phyloP scores from a whole-genome alignment of 2,329 filamentous ascomycete genomes.

The Graphilbum fragrans region DNA sequence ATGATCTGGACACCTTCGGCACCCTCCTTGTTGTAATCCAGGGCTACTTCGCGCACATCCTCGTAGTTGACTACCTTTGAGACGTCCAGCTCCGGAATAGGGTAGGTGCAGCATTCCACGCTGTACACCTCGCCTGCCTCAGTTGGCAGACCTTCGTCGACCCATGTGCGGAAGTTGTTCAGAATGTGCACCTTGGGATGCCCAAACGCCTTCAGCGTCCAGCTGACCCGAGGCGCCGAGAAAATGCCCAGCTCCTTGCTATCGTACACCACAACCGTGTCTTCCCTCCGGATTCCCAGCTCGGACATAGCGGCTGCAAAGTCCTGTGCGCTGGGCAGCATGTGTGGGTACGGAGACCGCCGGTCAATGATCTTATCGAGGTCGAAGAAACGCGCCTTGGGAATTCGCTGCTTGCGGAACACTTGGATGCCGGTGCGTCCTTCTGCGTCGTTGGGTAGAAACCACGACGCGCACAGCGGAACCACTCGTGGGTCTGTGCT shows the following conservation, averaged over 20 bases:
- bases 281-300: slow-evolving; percentile 75
- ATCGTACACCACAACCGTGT: slow-evolving; percentile 91
- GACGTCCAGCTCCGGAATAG: slow-evolving; percentile 46
- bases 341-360: slow-evolving; percentile 84
- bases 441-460: slow-evolving; percentile 70
- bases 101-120: slow-evolving; percentile 53
- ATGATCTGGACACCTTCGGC: slow-evolving; percentile 75
- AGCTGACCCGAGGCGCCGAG: slow-evolving; percentile 83
- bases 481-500: slow-evolving; percentile 75
- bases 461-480: slow-evolving; percentile 89
- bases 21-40: slow-evolving; percentile 71
- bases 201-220: slow-evolving; percentile 86
- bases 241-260: slow-evolving; percentile 85
- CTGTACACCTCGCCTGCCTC: slow-evolving; percentile 67
- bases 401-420: slow-evolving; percentile 75
- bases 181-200: slow-evolving; percentile 80
- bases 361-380: slow-evolving; percentile 84
- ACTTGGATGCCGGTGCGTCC: slow-evolving; percentile 67
- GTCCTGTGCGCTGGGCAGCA: slow-evolving; percentile 71
- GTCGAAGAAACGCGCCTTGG: slow-evolving; percentile 89
- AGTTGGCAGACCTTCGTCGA: slow-evolving; percentile 67
- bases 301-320: slow-evolving; percentile 85
- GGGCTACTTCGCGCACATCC: slow-evolving; percentile 64
- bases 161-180: slow-evolving; percentile 95
- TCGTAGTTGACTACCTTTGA: slow-evolving; percentile 68